These are phyloP conservation scores for Entrophospora sp. DNA, from an alignment of 192 early-diverging fungal species.

Conservation along the genomic window DNA sequence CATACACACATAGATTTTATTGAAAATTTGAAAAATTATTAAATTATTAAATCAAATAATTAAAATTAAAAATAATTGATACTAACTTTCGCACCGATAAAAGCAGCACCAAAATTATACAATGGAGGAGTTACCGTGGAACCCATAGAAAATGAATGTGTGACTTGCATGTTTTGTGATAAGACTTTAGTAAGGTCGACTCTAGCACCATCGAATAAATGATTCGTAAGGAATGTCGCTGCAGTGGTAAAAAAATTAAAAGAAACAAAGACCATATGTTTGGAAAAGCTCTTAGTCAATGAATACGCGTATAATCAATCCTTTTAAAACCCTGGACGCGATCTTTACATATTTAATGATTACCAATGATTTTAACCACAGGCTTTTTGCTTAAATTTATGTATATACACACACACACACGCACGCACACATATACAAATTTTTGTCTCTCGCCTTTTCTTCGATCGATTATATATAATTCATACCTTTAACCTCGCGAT, in stretches of 20 bases:
- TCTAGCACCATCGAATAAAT: slow-evolving; percentile 90
- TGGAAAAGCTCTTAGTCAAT: background rate
- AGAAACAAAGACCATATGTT: background rate
- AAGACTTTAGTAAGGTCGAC: slow-evolving; percentile 89
- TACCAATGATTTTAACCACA: too few species aligned
- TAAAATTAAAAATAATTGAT: background rate
- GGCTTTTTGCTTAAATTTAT: too few species aligned
- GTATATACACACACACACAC: too few species aligned
- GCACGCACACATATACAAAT: too few species aligned
- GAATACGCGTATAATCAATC: background rate
- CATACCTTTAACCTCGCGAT: slow-evolving; percentile 72
- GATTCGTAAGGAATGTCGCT: slow-evolving; percentile 78
- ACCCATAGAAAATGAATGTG: slow-evolving; percentile 87
- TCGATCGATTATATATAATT: background rate
- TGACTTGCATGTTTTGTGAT: slow-evolving; percentile 90
- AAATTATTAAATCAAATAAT: slow-evolving; percentile 22
- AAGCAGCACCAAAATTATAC: slow-evolving; percentile 90
- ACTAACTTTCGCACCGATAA: slow-evolving; percentile 63
- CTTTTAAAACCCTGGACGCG: background rate
- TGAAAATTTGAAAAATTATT: background rate
- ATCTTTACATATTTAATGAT: background rate
- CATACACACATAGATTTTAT: too few species aligned
- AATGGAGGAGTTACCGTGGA: slow-evolving; percentile 66
- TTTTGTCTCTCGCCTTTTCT: background rate
- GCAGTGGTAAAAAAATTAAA: background rate